These are phyloP conservation scores for Yarrowia hollandica DNA, from an alignment of 805 yeast genomes.

Conservation along the genomic window DNA sequence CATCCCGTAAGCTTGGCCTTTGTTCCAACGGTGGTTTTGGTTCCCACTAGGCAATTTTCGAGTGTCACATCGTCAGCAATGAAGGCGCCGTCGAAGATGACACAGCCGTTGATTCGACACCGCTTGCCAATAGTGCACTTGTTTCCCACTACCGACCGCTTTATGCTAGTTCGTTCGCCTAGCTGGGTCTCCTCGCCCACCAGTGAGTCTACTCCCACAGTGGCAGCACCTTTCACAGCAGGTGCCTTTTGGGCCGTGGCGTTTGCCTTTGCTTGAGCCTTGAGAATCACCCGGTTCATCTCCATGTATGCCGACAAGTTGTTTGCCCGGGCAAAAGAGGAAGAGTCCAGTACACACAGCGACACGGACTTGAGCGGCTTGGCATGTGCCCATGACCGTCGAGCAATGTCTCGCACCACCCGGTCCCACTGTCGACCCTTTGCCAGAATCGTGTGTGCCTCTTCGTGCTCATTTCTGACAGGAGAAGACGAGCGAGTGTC, in stretches of 20 bases:
- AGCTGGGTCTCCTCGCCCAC: slow-evolving; percentile 67
- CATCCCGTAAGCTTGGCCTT: slow-evolving; percentile 74
- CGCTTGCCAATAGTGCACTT: slow-evolving; percentile 78
- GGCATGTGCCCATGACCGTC: slow-evolving; percentile 89
- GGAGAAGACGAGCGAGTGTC: slow-evolving; percentile 34
- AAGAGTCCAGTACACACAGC: slow-evolving; percentile 67
- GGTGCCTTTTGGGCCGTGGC: slow-evolving; percentile 35
- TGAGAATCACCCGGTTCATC: slow-evolving; percentile 78
- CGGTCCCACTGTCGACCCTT: slow-evolving; percentile 34
- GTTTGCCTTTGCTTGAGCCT: slow-evolving; percentile 50
- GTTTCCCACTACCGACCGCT: slow-evolving; percentile 77
- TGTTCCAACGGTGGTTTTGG: slow-evolving; percentile 58
- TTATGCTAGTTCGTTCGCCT: slow-evolving; percentile 83
- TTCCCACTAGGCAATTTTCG: slow-evolving; percentile 88
- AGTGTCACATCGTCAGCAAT: slow-evolving; percentile 69
- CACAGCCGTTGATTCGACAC: slow-evolving; percentile 85
- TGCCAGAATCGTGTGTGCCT: slow-evolving; percentile 30
- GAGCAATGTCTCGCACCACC: slow-evolving; percentile 79
- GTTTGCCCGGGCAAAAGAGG: slow-evolving; percentile 70
- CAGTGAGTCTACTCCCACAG: slow-evolving; percentile 82
- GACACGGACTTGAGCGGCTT: slow-evolving; percentile 59
- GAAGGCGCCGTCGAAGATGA: slow-evolving; percentile 66
- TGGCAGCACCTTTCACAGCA: slow-evolving; percentile 50
- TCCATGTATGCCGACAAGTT: slow-evolving; percentile 83
- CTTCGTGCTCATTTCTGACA: slow-evolving; percentile 16